Percentiles rank a stretch among this genome's conserved stretches.
Evolutionary conservation across 805 yeast species (phyloP).

Genomic region (Lipomyces oligophaga): DNA sequence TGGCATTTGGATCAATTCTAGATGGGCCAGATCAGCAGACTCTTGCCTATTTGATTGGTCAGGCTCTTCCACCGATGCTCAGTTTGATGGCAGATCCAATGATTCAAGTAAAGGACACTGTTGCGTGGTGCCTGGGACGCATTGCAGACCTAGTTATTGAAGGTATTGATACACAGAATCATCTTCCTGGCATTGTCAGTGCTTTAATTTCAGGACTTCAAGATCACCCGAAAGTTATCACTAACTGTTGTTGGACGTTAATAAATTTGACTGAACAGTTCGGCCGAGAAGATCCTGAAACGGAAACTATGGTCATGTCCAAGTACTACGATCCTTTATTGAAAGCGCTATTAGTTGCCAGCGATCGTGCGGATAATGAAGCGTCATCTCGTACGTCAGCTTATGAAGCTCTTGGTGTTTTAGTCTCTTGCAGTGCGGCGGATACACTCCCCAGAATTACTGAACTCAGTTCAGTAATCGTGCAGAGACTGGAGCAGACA

Average conservation of each 20-base stretch:
- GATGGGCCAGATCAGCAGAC: slow-evolving; percentile 60
- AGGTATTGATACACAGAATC: slow-evolving; percentile 62
- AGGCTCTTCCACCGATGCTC: slow-evolving; percentile 79
- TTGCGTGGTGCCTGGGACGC: slow-evolving; percentile 97
- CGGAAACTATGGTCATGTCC: slow-evolving; percentile 60
- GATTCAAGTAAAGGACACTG: slow-evolving; percentile 90
- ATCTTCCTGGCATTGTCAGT: slow-evolving; percentile 65
- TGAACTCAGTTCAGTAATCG: slow-evolving; percentile 67
- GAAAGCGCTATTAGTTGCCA: slow-evolving; percentile 64
- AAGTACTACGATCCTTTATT: slow-evolving; percentile 66
- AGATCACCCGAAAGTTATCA: slow-evolving; percentile 88
- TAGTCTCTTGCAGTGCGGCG: slow-evolving; percentile 70
- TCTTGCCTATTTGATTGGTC: slow-evolving; percentile 62
- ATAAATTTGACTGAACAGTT: slow-evolving; percentile 88
- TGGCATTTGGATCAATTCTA: slow-evolving; percentile 96
- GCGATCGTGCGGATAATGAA: slow-evolving; percentile 76
- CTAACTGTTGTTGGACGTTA: slow-evolving; percentile 97
- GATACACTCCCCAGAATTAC: slow-evolving; percentile 67
- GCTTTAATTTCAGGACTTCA: slow-evolving; percentile 77
- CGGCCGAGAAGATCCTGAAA: slow-evolving; percentile 47
- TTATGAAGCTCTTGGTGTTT: slow-evolving; percentile 82
- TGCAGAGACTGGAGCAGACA: slow-evolving; percentile 69
- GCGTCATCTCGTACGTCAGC: slow-evolving; percentile 90
- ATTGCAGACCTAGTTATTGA: slow-evolving; percentile 82
- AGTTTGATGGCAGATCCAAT: slow-evolving; percentile 66